Evolutionary conservation across 495 filamentous ascomycete genomes (phyloP), one percentile per base, ranked within the genome.

Genomic region (Tricharina praecox): DNA sequence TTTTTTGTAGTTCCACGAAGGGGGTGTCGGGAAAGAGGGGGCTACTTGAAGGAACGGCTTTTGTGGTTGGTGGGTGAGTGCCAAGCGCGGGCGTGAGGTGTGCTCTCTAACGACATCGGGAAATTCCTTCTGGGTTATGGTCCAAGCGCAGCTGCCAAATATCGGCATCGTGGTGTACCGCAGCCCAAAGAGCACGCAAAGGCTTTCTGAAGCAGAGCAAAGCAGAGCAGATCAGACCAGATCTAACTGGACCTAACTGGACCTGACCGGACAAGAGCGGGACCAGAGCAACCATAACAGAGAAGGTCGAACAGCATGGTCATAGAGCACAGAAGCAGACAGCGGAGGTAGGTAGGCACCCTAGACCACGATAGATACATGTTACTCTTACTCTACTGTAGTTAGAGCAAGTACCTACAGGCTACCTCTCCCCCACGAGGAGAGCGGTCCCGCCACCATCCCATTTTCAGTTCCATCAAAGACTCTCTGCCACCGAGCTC

Each of bases 21-120:
- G 61, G 64, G 52, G 64, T 66, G 63, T 62, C 62, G 66, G 63
- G 62, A 57, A 65, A 66, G 64, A 64, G 66, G 48, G 40, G 40
- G 64, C 68, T 64, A 62, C 53, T n/a, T 69, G 69, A 63, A 65
- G 70, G 70, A 67, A 64, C 68, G 28, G 7, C 5, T 32, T 32
- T 13, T 32, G 28, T 5, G 5, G 5, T 5, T 5, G 28, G 5
- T 5, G 28, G 28, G 13, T 32, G 7, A 13, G 13, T 32, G 28
- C 28, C 28, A 32, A 32, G 28, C 28, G n/a, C n/a, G n/a, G n/a
- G 13, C 13, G 7, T 13, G 28, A 13, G 5, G 28, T 13, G 5
- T 32, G 28, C 28, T 13, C 7, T 58, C 57, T 60, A 56, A n/a
- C n/a, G n/a, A n/a, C n/a, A n/a, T n/a, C n/a, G 60, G 15, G 20